Base-by-base conservation (phyloP, 2,329 filamentous ascomycete genomes). In the Dactylellina haptotyla region DNA sequence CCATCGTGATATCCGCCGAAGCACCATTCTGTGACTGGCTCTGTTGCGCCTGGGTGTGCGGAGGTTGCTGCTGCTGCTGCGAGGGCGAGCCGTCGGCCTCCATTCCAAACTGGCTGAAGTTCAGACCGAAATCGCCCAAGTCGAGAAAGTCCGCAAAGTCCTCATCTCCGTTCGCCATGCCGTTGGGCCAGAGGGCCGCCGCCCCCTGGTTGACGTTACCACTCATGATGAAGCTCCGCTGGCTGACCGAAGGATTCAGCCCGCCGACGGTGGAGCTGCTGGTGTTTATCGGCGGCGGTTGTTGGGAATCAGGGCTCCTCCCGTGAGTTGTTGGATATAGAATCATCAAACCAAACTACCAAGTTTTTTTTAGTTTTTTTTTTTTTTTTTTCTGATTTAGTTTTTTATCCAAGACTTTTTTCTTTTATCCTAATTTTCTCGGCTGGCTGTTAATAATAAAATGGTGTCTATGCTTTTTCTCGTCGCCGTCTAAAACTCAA, bases 121-220 rank as follows among this genome's bases (percentile, higher is more conserved):
- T 73, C 54, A 73, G 58, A 20, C 51, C 58, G 56, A 72, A 72
- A 37, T 72, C 69, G 5, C 56, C 64, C 18, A 73, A 23, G 41
- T 73, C 61, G 61, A 73, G 69, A 45, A 73, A 73, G 51, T 73
- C 61, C 20, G 69, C 61, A 57, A 73, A 73, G 37, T 73, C 69
- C 5, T 73, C 69, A 57, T 73, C 69, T 14, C 39, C 54, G 56
- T 28, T 37, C 25, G 61, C n/a, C 54, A 73, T 66, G 45, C 61
- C 46, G 45, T 66, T 62, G 10, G 69, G 61, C 69, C 69, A 73
- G 18, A 73, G 23, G 46, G 56, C 64, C 45, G 45, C 34, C 45
- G 45, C 43, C n/a, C n/a, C n/a, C 46, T 66, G 62, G 50, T 66
- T 48, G 54, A 66, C 34, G 48, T 66, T 62, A 37, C 53, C 50